Percentiles rank a stretch among this genome's conserved stretches.
Evolutionary conservation across 2,329 filamentous ascomycete genomes (phyloP).

Genomic region (Colletotrichum neosansevieriae): DNA sequence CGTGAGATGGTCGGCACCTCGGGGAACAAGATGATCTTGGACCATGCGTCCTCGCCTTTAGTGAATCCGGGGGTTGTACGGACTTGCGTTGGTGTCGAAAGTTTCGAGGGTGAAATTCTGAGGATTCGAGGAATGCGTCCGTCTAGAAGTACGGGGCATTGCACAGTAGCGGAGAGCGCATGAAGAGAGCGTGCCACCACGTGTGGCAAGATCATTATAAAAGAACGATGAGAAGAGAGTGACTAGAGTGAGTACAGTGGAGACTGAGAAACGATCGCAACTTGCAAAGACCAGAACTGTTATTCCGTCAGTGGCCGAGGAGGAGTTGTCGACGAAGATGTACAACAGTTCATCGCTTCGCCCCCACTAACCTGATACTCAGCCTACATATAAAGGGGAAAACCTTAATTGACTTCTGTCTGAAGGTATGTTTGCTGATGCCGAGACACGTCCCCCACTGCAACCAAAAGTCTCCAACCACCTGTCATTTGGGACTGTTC

Average conservation of each 20-base stretch:
- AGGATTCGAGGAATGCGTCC: constrained; percentile 53
- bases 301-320: not conserved
- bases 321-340: not conserved
- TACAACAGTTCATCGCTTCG: not conserved
- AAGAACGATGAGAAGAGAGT: not conserved
- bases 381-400: constrained; percentile 4
- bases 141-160: constrained; percentile 50
- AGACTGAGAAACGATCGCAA: constrained; percentile 6
- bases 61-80: constrained; percentile 66
- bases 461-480: too few species aligned
- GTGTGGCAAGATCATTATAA: constrained; percentile 27
- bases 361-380: constrained; percentile 6
- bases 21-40: constrained; percentile 62
- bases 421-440: too few species aligned
- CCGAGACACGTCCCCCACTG: too few species aligned
- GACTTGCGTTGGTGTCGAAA: constrained; percentile 58
- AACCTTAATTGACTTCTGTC: not conserved
- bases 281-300: not conserved
- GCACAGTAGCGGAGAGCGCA: constrained; percentile 37
- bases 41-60: constrained; percentile 64
- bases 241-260: not conserved
- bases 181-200: constrained; percentile 16
- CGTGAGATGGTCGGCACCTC: constrained; percentile 42
- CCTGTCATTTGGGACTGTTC: too few species aligned
- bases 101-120: constrained; percentile 50